phyloP scores from a whole-genome alignment of 169 alveolate genomes.

The Hepatocystis sp. region DNA sequence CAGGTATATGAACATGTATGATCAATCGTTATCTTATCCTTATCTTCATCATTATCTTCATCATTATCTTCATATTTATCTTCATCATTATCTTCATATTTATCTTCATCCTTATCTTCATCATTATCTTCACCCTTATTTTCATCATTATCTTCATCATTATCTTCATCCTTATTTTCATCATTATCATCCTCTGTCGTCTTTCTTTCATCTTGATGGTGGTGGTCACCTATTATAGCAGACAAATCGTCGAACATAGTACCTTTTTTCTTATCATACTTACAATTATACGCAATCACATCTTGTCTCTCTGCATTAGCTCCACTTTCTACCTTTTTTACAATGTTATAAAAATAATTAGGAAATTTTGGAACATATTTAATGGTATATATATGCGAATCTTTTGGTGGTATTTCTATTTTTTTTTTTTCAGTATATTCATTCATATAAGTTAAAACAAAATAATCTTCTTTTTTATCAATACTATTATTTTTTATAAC shows the following conservation, averaged over 20 bases:
- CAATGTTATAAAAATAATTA: conserved; percentile 22
- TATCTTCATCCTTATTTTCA: not conserved
- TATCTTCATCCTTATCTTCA: not conserved
- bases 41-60: too few species aligned
- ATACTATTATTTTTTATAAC: conserved; percentile 55
- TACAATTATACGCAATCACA: not conserved
- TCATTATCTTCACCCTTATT: not conserved
- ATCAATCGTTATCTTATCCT: too few species aligned
- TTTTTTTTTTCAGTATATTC: conserved; percentile 57
- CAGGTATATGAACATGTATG: too few species aligned
- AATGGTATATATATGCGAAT: conserved; percentile 23
- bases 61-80: not conserved
- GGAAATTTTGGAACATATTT: conserved; percentile 43
- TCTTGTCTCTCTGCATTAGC: not conserved
- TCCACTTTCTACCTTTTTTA: not conserved
- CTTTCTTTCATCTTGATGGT: too few species aligned
- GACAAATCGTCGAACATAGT: too few species aligned
- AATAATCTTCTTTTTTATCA: conserved; percentile 39
- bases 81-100: not conserved
- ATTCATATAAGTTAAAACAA: conserved; percentile 47
- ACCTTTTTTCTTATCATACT: not conserved
- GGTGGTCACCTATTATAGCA: too few species aligned
- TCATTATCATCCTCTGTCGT: conserved; percentile 1
- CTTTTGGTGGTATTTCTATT: conserved; percentile 31
- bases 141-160: not conserved